Evolutionary conservation across 2,329 filamentous ascomycete species (phyloP).

Genomic region (Chrysoporthe deuterocubensis): DNA sequence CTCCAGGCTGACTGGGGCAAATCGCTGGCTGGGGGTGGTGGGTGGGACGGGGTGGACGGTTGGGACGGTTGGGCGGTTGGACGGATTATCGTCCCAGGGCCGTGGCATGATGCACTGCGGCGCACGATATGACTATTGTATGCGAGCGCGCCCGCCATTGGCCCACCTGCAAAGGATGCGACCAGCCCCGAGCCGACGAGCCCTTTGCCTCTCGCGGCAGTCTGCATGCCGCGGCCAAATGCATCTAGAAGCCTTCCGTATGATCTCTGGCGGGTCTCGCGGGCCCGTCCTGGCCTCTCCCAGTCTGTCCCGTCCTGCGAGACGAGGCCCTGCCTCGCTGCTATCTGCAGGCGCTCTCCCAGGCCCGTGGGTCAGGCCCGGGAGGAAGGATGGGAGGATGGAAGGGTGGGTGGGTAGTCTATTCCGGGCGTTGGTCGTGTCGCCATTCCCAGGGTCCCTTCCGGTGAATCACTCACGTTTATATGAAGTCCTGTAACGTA

Average conservation of each 20-base stretch:
- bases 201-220: not conserved
- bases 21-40: no score
- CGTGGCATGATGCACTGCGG: not conserved
- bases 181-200: not conserved
- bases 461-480: not conserved
- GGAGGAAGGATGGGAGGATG: not conserved
- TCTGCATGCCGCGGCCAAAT: not conserved
- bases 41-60: no score
- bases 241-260: conserved; percentile 1
- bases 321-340: not conserved
- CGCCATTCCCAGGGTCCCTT: no score
- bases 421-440: no score
- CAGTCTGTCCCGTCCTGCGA: not conserved
- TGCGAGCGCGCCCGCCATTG: not conserved
- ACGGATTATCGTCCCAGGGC: not conserved
- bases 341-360: not conserved
- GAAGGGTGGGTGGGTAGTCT: no score
- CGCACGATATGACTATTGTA: conserved; percentile 6
- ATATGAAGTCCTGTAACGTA: conserved; percentile 1
- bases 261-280: not conserved
- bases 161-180: not conserved
- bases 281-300: not conserved
- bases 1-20: not conserved
- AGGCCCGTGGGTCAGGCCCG: not conserved
- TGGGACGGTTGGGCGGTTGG: no score